Conservation (phyloP, 2,329 filamentous ascomycete genomes). For the Bipolaris gigantea region DNA sequence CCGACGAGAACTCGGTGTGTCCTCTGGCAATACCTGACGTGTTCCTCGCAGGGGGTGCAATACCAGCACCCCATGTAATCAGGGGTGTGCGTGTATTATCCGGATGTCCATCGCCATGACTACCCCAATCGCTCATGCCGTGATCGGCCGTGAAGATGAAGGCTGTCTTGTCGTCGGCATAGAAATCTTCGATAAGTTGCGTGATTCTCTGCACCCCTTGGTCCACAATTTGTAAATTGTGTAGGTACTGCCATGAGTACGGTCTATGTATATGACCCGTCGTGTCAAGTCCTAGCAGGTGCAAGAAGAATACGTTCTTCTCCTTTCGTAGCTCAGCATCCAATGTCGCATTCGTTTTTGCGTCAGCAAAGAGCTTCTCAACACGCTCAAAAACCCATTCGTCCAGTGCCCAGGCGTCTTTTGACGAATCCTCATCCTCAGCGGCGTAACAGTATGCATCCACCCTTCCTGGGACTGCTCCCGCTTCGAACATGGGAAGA, state of each 20-base stretch:
- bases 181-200: constrained; percentile 81
- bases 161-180: constrained; percentile 77
- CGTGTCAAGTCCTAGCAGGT: constrained; percentile 89
- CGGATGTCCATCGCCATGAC: constrained; percentile 95
- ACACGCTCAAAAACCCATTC: constrained; percentile 96
- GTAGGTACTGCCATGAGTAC: constrained; percentile 91
- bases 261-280: constrained; percentile 83
- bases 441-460: constrained; percentile 83
- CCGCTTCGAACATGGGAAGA: constrained; percentile 92
- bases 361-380: constrained; percentile 80
- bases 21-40: constrained; percentile 67
- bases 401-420: constrained; percentile 78
- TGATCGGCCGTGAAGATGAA: constrained; percentile 98
- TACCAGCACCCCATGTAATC: constrained; percentile 89
- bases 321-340: constrained; percentile 74
- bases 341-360: constrained; percentile 75
- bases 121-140: constrained; percentile 99
- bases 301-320: constrained; percentile 91
- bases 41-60: constrained; percentile 70
- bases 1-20: constrained; percentile 84
- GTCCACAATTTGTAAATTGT: constrained; percentile 94
- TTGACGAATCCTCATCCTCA: constrained; percentile 88
- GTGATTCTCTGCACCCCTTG: constrained; percentile 84
- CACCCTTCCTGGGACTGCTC: constrained; percentile 83
- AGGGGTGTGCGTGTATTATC: constrained; percentile 95